A percentile compares a stretch with the other conserved stretches of the same genome.
Evolutionary conservation across 148 eudicot species (phyloP).

Genomic region (Fagopyrum homotropicum): DNA sequence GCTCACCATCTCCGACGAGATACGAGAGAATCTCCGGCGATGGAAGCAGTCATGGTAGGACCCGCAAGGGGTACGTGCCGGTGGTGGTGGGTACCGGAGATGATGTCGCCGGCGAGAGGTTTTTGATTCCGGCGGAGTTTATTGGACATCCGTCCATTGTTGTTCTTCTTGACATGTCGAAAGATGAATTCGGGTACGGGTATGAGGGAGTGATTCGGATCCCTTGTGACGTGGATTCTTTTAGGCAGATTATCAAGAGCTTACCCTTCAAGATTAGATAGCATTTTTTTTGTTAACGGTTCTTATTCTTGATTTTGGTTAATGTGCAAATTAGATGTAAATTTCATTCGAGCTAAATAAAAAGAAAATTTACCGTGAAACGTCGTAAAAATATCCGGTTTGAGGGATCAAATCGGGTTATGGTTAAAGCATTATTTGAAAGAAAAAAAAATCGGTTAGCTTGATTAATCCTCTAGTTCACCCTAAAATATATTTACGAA

Average conservation of each 20-base stretch:
- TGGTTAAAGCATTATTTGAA: too few species aligned
- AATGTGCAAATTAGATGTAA: too few species aligned
- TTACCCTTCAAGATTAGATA: slow-evolving; percentile 4
- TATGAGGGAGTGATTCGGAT: slow-evolving; percentile 21
- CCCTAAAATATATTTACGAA: too few species aligned
- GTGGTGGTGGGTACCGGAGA: slow-evolving; percentile 14
- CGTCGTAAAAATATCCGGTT: too few species aligned
- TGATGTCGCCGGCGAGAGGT: slow-evolving; percentile 16
- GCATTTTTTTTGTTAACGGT: neutral
- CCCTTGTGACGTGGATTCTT: slow-evolving; percentile 19
- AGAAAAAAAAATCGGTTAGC: too few species aligned
- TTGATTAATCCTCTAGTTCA: too few species aligned
- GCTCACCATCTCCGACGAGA: neutral
- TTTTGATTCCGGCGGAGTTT: slow-evolving; percentile 17
- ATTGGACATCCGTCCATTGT: slow-evolving; percentile 19
- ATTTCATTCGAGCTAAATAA: too few species aligned
- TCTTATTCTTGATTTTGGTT: neutral
- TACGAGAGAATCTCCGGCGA: neutral
- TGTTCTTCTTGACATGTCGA: slow-evolving; percentile 17
- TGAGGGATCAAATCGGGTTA: too few species aligned
- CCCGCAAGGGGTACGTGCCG: slow-evolving; percentile 20
- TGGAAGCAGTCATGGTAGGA: neutral
- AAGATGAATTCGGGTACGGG: slow-evolving; percentile 21
- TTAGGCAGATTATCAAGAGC: slow-evolving; percentile 14
- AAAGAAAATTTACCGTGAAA: too few species aligned